Base-by-base conservation (phyloP, 805 yeast species). In the Myxozyma vanderwaltii region DNA sequence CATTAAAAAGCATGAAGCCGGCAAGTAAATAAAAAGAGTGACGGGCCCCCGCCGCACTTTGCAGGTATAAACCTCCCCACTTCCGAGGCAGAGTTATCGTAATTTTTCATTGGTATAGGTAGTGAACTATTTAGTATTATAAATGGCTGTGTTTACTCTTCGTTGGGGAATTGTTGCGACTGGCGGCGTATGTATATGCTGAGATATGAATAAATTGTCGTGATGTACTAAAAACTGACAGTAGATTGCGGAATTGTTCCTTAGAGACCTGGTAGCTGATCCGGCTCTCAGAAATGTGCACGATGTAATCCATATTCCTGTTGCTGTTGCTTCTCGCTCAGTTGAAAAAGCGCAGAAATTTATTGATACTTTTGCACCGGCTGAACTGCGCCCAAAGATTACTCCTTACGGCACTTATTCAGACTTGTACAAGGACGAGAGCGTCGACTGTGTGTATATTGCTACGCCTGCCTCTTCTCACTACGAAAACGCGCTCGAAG, bases 381-480 rank as follows among this genome's bases (percentile, higher is more conserved):
- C 57, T 10, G 60, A 40, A 6, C 58, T 56, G 24, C 56, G 49
- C 31, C 27, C 43, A 15, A 38, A n/a, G 29, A 51, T 54, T 26
- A 36, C 33, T 4, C 48, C 54, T 10, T 67, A 67, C 44, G 68
- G 61, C 12, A 51, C 61, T 4, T 81, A 82, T 63, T 75, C 74
- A 13, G 80, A 78, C 1, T 72, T 81, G 39, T 76, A 73, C 61
- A 56, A 58, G 23, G 75, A 79, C 61, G 67, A 73, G 1, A 70
- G 74, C 1, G 75, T 81, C 41, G 79, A 82, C 54, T 71, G 77
- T 15, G 75, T 82, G 33, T 82, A 82, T 66, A 70, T 82, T 49
- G 84, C 82, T 1, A 74, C 81, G 6, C 85, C 85, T 2, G 84
- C 82, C 70, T 70, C 76, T 12, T 71, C 75, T 63, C 86, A 82